Conservation (phyloP, 176 grass and related monocot species). For the Avena insularis region DNA sequence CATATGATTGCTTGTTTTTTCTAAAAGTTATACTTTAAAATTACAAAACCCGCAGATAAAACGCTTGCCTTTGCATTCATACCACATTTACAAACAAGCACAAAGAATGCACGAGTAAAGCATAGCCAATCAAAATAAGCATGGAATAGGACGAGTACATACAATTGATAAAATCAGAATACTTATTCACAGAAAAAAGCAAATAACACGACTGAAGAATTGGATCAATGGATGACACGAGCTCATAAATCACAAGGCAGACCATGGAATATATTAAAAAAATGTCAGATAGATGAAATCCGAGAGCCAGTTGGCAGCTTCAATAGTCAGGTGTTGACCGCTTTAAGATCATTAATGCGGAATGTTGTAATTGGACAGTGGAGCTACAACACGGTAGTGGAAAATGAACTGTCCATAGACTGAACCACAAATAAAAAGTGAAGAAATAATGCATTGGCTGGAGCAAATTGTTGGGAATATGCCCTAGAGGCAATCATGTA, state of each 20-base stretch:
- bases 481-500: too few species aligned
- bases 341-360: neutral
- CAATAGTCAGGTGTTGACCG: neutral
- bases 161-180: slow-evolving; percentile 25
- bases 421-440: too few species aligned
- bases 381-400: neutral
- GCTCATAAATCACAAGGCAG: neutral
- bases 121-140: too few species aligned
- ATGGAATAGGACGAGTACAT: too few species aligned
- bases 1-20: too few species aligned
- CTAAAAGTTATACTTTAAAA: too few species aligned
- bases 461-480: too few species aligned
- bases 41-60: too few species aligned
- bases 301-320: neutral
- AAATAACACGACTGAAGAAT: slow-evolving; percentile 1
- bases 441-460: too few species aligned
- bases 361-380: neutral
- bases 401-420: slow-evolving; percentile 12
- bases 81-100: too few species aligned
- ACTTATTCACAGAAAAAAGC: neutral
- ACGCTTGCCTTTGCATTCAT: too few species aligned
- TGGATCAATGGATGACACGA: neutral
- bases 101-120: too few species aligned
- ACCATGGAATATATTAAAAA: neutral
- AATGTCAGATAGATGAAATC: neutral